These are phyloP conservation scores for Solanum raphanifolium DNA, from an alignment of 257 asterid species.

Conservation along the genomic window DNA sequence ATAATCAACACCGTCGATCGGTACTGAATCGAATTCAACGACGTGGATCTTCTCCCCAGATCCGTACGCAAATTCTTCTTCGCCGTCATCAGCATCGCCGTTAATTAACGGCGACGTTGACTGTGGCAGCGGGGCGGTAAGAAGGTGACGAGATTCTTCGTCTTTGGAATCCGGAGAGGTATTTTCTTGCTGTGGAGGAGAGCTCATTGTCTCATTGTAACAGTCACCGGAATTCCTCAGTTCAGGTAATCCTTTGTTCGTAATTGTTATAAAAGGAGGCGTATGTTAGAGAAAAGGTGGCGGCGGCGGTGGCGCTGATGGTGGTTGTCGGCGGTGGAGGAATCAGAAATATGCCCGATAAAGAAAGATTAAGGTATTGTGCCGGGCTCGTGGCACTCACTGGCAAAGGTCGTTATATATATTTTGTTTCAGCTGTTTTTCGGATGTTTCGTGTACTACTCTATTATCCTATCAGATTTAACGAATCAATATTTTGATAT, in stretches of 20 bases:
- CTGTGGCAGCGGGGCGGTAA: conserved; percentile 18
- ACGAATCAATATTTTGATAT: too few relatives aligned
- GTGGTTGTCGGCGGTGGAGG: neutral
- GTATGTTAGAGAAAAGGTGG: neutral
- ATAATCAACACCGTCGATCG: conserved; percentile 19
- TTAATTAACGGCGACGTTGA: conserved; percentile 15
- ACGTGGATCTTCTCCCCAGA: conserved; percentile 49
- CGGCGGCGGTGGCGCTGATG: neutral
- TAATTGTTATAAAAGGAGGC: neutral
- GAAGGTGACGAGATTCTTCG: conserved; percentile 47
- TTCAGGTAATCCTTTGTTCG: neutral
- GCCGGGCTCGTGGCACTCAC: conserved; percentile 7
- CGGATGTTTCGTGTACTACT: neutral
- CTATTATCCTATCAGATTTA: neutral
- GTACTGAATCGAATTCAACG: conserved; percentile 40
- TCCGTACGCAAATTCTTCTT: conserved; percentile 44
- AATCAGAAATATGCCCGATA: neutral
- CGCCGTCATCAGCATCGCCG: conserved; percentile 11
- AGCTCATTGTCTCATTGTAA: conserved; percentile 32
- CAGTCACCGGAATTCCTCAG: neutral
- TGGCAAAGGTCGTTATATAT: neutral
- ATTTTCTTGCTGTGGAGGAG: conserved; percentile 26
- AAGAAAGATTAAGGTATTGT: neutral
- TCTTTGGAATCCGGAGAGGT: conserved; percentile 19
- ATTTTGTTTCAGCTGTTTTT: neutral